A percentile compares a stretch with the other conserved stretches of the same genome.
phyloP scores from a whole-genome alignment of 2,329 filamentous ascomycete species.

The Pseudogymnoascus sp. region DNA sequence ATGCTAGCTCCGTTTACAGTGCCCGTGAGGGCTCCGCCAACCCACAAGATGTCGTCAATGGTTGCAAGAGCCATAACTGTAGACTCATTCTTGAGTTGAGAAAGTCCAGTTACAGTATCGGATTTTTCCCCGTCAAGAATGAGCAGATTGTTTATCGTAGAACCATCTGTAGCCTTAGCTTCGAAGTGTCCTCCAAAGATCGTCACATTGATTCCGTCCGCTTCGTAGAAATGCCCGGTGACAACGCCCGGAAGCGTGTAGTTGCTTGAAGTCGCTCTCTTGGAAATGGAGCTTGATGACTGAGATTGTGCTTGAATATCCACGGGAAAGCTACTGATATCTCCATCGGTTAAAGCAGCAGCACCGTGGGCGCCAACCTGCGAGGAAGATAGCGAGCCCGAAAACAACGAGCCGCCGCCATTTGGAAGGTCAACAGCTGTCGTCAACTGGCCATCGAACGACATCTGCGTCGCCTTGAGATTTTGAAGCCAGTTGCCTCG shows the following conservation, averaged over 20 bases:
- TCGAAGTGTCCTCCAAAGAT: slow-evolving; percentile 83
- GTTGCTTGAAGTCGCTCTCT: slow-evolving; percentile 36
- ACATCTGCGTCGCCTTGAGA: slow-evolving; percentile 55
- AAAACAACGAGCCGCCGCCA: slow-evolving; percentile 61
- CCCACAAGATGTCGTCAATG: slow-evolving; percentile 63
- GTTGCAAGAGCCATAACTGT: slow-evolving; percentile 67
- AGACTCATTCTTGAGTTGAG: slow-evolving; percentile 62
- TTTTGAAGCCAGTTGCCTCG: slow-evolving; percentile 82
- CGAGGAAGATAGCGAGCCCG: slow-evolving; percentile 74
- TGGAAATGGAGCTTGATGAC: slow-evolving; percentile 34
- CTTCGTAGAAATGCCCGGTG: slow-evolving; percentile 69
- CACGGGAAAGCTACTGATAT: slow-evolving; percentile 51
- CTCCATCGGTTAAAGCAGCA: slow-evolving; percentile 51
- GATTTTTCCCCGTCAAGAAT: slow-evolving; percentile 63
- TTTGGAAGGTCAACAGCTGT: slow-evolving; percentile 57
- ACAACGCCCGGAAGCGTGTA: slow-evolving; percentile 59
- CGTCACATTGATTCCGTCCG: slow-evolving; percentile 68
- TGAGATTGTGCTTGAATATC: slow-evolving; percentile 40
- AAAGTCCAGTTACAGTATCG: slow-evolving; percentile 61
- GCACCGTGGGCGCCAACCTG: slow-evolving; percentile 67
- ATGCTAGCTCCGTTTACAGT: slow-evolving; percentile 55
- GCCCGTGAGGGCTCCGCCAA: slow-evolving; percentile 74
- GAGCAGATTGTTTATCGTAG: slow-evolving; percentile 69
- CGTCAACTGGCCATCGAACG: slow-evolving; percentile 66
- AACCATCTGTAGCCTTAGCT: slow-evolving; percentile 60